Conservation (phyloP, 352 stramenopile genomes). For the Phytopythium oedochilum region DNA sequence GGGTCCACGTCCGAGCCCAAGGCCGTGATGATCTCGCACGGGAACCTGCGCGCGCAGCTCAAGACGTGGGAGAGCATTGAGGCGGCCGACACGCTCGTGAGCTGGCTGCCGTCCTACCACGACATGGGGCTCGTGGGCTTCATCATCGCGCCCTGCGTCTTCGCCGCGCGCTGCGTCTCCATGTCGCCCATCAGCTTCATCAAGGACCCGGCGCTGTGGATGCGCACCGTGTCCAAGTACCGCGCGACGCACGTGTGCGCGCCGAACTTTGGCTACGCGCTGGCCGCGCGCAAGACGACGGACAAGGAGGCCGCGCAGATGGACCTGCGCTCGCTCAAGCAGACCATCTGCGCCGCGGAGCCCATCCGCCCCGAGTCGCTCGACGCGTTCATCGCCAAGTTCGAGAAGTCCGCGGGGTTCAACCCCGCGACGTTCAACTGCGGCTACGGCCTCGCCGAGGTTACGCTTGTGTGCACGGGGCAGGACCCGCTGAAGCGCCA, state of each 20-base stretch:
- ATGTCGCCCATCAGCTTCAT: conserved; percentile 87
- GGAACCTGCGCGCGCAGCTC: conserved; percentile 65
- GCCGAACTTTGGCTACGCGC: conserved; percentile 77
- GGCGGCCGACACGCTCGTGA: conserved; percentile 60
- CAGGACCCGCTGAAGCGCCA: conserved; percentile 49
- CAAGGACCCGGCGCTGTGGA: conserved; percentile 80
- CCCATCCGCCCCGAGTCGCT: conserved; percentile 76
- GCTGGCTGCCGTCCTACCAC: conserved; percentile 79
- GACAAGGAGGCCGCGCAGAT: conserved; percentile 53
- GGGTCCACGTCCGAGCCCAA: conserved; percentile 79
- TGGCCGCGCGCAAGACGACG: conserved; percentile 69
- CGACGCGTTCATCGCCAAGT: conserved; percentile 69
- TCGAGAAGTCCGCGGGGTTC: conserved; percentile 43
- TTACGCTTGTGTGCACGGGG: conserved; percentile 76
- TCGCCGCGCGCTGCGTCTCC: conserved; percentile 54
- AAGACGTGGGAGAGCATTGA: conserved; percentile 74
- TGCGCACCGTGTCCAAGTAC: conserved; percentile 70
- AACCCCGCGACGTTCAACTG: conserved; percentile 76
- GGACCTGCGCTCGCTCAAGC: conserved; percentile 62
- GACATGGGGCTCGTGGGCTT: conserved; percentile 86
- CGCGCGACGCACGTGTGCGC: conserved; percentile 73
- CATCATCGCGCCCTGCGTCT: conserved; percentile 63
- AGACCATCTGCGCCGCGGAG: conserved; percentile 77
- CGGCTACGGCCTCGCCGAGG: conserved; percentile 75
- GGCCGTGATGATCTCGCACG: conserved; percentile 82